phyloP scores from a whole-genome alignment of 495 filamentous ascomycete genomes.

The Friedmanniomyces simplex region DNA sequence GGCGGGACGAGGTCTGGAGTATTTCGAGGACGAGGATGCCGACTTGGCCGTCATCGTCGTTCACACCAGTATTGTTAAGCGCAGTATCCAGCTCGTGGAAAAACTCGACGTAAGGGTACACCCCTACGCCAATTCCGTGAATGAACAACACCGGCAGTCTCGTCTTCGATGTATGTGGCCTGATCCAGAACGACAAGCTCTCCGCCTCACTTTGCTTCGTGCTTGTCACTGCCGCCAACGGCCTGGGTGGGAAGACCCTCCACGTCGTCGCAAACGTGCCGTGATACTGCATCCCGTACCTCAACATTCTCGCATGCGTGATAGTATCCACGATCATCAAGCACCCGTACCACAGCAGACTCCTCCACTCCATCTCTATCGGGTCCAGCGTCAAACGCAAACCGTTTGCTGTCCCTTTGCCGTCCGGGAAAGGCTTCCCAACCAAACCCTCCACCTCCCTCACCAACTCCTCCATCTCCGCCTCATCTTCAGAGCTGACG shows the following conservation, averaged over 20 bases:
- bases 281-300: slow-evolving; percentile 20
- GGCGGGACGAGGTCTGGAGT: slow-evolving; percentile 24
- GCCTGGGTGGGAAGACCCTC: slow-evolving; percentile 22
- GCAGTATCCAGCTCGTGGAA: slow-evolving; percentile 16
- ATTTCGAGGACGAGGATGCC: slow-evolving; percentile 27
- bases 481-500: slow-evolving; percentile 33
- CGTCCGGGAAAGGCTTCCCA: slow-evolving; percentile 31
- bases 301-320: slow-evolving; percentile 10
- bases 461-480: slow-evolving; percentile 51
- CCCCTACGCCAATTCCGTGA: slow-evolving; percentile 27
- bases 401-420: slow-evolving; percentile 44
- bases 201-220: slow-evolving; percentile 10
- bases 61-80: not conserved
- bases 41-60: slow-evolving; percentile 16
- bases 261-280: not conserved
- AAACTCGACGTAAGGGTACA: slow-evolving; percentile 20
- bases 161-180: slow-evolving; percentile 22
- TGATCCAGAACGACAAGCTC: slow-evolving; percentile 23
- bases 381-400: slow-evolving; percentile 55
- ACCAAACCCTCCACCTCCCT: slow-evolving; percentile 38
- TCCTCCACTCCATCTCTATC: slow-evolving; percentile 49
- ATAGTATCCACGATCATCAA: slow-evolving; percentile 21
- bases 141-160: slow-evolving; percentile 23
- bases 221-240: slow-evolving; percentile 15
- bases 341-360: slow-evolving; percentile 50